Conservation (phyloP, 1,284 basidiomycete species). For the Rhodotorula sp. region DNA sequence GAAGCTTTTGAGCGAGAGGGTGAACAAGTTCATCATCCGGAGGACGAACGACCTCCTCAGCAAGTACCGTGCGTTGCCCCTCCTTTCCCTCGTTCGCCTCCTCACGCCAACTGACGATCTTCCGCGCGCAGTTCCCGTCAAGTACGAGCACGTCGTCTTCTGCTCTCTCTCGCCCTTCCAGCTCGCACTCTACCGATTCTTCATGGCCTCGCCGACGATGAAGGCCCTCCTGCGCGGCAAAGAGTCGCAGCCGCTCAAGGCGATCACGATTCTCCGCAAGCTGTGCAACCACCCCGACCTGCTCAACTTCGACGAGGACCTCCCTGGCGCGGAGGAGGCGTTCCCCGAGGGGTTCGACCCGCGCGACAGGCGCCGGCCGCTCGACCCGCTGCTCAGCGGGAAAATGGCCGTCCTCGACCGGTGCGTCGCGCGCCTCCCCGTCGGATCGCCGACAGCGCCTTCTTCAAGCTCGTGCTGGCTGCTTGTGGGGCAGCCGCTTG, state of each 20-base stretch:
- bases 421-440: no score
- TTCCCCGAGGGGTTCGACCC: conserved; percentile 80
- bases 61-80: conserved; percentile 76
- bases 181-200: conserved; percentile 82
- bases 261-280: conserved; percentile 95
- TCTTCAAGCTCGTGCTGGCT: background rate
- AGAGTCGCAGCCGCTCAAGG: conserved; percentile 94
- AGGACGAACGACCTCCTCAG: conserved; percentile 95
- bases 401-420: conserved; percentile 94
- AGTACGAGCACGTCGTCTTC: conserved; percentile 99
- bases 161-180: conserved; percentile 89
- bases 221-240: conserved; percentile 85
- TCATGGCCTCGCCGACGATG: conserved; percentile 93
- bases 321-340: conserved; percentile 78
- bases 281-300: conserved; percentile 97
- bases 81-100: background rate
- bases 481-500: no score
- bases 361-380: conserved; percentile 49
- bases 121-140: conserved; percentile 77
- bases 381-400: conserved; percentile 63
- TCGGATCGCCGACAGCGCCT: no score
- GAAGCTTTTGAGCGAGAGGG: conserved; percentile 85
- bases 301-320: conserved; percentile 80
- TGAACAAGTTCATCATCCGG: conserved; percentile 95
- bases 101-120: background rate